A percentile compares a stretch with the other conserved stretches of the same genome.
Evolutionary conservation across 805 yeast species (phyloP).

Genomic region (Yamadazyma ubonensis): DNA sequence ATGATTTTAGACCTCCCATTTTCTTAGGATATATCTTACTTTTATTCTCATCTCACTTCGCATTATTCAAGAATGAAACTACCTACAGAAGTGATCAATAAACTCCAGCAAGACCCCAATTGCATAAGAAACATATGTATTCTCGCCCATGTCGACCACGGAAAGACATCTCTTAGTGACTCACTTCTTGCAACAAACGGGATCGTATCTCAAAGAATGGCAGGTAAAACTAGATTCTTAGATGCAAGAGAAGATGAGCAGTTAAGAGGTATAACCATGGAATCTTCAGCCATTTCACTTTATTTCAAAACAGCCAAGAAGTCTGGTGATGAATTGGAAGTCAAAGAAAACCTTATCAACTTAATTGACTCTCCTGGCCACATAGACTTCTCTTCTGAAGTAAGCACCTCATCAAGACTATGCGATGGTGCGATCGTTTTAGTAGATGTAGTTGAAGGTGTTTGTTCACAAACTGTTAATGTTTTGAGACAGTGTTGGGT

Average conservation of each 20-base stretch:
- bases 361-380: constrained; percentile 99
- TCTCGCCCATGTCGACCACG: constrained; percentile 97
- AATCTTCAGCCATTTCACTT: constrained; percentile 91
- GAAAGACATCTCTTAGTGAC: constrained; percentile 93
- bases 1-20: too few relatives aligned
- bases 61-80: constrained; percentile 43
- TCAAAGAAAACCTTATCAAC: constrained; percentile 81
- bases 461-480: constrained; percentile 94
- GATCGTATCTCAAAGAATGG: constrained; percentile 89
- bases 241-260: constrained; percentile 97
- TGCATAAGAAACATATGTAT: constrained; percentile 88
- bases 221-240: constrained; percentile 89
- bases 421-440: constrained; percentile 96
- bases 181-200: constrained; percentile 93
- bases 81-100: constrained; percentile 59
- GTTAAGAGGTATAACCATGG: constrained; percentile 95
- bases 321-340: constrained; percentile 40
- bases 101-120: constrained; percentile 67
- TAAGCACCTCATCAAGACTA: constrained; percentile 89
- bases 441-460: constrained; percentile 98
- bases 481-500: constrained; percentile 95
- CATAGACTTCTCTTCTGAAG: constrained; percentile 94
- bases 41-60: constrained; percentile 8
- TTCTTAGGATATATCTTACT: not conserved
- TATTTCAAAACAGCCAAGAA: constrained; percentile 68